Conservation (phyloP, 2,329 filamentous ascomycete species). For the Xylariomycetidae sp. region DNA sequence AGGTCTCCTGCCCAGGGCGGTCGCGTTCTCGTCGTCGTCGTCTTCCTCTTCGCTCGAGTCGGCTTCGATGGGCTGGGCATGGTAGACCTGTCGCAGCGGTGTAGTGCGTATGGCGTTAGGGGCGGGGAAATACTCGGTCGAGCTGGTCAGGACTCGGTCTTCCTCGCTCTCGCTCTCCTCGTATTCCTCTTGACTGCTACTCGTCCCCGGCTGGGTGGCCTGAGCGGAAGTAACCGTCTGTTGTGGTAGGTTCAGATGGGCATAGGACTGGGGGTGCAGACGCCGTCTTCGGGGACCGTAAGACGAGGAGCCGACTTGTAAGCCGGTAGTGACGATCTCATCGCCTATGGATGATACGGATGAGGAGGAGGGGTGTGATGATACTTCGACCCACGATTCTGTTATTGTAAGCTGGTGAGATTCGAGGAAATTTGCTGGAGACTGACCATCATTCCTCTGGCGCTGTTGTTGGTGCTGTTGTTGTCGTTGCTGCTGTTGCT, state of each 20-base stretch:
- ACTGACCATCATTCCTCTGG: conserved; percentile 24
- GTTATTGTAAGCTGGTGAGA: conserved; percentile 23
- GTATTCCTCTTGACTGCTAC: conserved; percentile 88
- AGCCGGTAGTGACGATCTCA: conserved; percentile 85
- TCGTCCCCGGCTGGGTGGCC: conserved; percentile 37
- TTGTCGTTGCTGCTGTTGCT: conserved; percentile 21
- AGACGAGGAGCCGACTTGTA: conserved; percentile 68
- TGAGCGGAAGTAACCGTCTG: conserved; percentile 35
- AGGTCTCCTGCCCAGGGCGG: conserved; percentile 62
- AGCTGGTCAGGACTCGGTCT: conserved; percentile 60
- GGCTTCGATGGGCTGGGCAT: conserved; percentile 31
- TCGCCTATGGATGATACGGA: conserved; percentile 82
- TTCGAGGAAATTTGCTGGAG: conserved; percentile 4
- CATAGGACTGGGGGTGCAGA: conserved; percentile 27
- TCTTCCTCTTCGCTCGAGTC: conserved; percentile 43
- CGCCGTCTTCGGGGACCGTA: conserved; percentile 57
- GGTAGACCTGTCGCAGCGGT: conserved; percentile 30
- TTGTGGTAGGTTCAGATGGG: conserved; percentile 22
- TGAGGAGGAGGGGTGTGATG: conserved; percentile 88
- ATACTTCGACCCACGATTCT: conserved; percentile 97
- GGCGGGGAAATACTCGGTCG: conserved; percentile 46
- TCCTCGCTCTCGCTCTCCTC: conserved; percentile 86
- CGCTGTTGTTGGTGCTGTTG: too few relatives aligned
- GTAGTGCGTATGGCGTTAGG: conserved; percentile 26
- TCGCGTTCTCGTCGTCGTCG: conserved; percentile 73